These are phyloP conservation scores for Annulohypoxylon stygium DNA, from an alignment of 495 filamentous ascomycete genomes.

Conservation along the genomic window DNA sequence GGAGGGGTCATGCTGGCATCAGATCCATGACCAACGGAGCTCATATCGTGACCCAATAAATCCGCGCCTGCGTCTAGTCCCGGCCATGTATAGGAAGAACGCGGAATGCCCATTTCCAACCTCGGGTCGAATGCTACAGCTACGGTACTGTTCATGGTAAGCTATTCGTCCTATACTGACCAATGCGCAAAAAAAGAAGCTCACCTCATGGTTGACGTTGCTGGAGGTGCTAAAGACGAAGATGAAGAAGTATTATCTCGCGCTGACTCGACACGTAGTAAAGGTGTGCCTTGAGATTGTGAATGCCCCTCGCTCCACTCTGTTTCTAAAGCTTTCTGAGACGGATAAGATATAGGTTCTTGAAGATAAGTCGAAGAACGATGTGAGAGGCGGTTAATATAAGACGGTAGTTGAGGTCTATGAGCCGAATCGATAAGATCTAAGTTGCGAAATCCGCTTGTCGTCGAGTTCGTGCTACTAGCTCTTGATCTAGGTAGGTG, in stretches of 20 bases:
- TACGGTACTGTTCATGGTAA: slow-evolving; percentile 55
- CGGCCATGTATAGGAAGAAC: slow-evolving; percentile 60
- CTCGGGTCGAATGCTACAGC: slow-evolving; percentile 61
- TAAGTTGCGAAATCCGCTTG: slow-evolving; percentile 54
- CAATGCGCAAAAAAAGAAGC: slow-evolving; percentile 6
- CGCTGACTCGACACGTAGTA: slow-evolving; percentile 54
- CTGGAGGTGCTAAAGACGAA: slow-evolving; percentile 51
- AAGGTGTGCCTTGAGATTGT: slow-evolving; percentile 51
- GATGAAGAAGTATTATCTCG: slow-evolving; percentile 51
- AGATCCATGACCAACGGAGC: slow-evolving; percentile 52
- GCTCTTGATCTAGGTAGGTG: slow-evolving; percentile 59
- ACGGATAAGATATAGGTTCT: slow-evolving; percentile 49
- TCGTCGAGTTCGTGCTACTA: slow-evolving; percentile 54
- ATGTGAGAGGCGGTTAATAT: slow-evolving; percentile 45
- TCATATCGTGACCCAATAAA: slow-evolving; percentile 58
- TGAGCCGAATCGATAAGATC: slow-evolving; percentile 51
- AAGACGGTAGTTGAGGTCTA: slow-evolving; percentile 47
- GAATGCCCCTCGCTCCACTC: slow-evolving; percentile 51
- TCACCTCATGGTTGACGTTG: slow-evolving; percentile 59
- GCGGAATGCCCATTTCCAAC: slow-evolving; percentile 59
- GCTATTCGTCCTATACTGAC: slow-evolving; percentile 13
- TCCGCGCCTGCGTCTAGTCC: slow-evolving; percentile 57
- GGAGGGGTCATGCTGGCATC: slow-evolving; percentile 61
- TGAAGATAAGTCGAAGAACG: slow-evolving; percentile 40
- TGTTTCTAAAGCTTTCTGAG: slow-evolving; percentile 46